A percentile compares a stretch with the other conserved stretches of the same genome.
phyloP scores from a whole-genome alignment of 306 rosid species.

The Alnus rubra region DNA sequence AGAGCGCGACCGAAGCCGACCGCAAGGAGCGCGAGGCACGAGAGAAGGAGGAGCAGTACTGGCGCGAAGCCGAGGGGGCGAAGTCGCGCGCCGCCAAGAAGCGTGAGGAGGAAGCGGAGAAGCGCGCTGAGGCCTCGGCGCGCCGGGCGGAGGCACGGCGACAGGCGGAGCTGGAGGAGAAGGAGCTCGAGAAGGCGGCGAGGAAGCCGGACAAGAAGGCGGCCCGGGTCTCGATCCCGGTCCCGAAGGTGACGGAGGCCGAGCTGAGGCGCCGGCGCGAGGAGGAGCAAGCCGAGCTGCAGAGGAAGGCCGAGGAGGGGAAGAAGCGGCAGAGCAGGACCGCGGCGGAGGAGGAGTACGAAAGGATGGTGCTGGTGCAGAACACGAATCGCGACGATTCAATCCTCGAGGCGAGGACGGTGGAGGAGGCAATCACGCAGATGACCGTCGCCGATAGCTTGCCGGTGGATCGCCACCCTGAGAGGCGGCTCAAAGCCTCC shows the following conservation, averaged over 20 bases:
- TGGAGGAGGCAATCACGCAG: constrained; percentile 82
- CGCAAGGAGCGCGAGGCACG: constrained; percentile 70
- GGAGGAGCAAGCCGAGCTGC: constrained; percentile 62
- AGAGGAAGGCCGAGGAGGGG: constrained; percentile 63
- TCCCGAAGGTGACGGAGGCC: constrained; percentile 83
- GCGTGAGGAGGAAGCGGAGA: constrained; percentile 90
- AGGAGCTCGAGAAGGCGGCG: constrained; percentile 68
- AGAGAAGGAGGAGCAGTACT: constrained; percentile 72
- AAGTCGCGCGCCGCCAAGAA: constrained; percentile 92
- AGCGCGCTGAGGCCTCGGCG: constrained; percentile 74
- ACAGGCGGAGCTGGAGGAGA: constrained; percentile 84
- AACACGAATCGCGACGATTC: constrained; percentile 91
- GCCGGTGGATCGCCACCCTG: constrained; percentile 89
- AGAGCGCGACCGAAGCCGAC: constrained; percentile 65
- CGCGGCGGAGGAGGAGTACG: constrained; percentile 96
- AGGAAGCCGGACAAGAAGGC: constrained; percentile 89
- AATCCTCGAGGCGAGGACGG: constrained; percentile 70
- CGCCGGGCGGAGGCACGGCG: constrained; percentile 88
- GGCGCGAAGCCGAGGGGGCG: constrained; percentile 88
- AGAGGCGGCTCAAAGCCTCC: constrained; percentile 91
- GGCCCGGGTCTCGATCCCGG: constrained; percentile 70
- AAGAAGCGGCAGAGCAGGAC: constrained; percentile 67
- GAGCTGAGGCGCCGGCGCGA: constrained; percentile 65
- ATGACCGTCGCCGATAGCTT: constrained; percentile 57
- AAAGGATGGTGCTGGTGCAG: constrained; percentile 72